Conservation (phyloP, 2,329 filamentous ascomycete genomes). For the Ophiostoma fasciatum region DNA sequence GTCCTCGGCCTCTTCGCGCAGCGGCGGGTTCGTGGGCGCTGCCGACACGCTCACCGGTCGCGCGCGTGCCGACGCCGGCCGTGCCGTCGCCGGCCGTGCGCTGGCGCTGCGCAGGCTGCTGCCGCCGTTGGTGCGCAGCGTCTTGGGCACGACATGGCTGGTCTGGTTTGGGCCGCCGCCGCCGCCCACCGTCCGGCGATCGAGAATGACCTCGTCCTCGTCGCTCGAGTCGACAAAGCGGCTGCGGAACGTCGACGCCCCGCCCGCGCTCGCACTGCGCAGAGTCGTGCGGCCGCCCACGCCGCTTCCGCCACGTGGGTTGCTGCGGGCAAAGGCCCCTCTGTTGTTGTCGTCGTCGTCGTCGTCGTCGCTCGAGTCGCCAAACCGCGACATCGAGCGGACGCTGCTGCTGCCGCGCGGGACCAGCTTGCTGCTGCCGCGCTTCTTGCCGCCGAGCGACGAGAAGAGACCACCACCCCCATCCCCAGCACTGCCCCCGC, state of each 20-base stretch:
- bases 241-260: conserved; percentile 26
- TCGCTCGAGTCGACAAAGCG: conserved; percentile 53
- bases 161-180: conserved; percentile 54
- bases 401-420: conserved; percentile 26
- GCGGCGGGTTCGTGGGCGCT: conserved; percentile 13
- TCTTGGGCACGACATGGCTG: conserved; percentile 32
- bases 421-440: conserved; percentile 15
- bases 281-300: neutral
- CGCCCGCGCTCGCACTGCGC: conserved; percentile 1
- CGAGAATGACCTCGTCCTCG: conserved; percentile 28
- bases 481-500: neutral
- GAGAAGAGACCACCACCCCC: conserved; percentile 23
- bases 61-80: no score
- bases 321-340: neutral
- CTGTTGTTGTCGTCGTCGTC: conserved; percentile 19
- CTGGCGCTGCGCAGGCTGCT: conserved; percentile 5
- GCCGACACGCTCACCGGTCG: neutral
- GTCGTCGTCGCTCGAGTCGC: conserved; percentile 49
- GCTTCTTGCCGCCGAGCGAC: conserved; percentile 23
- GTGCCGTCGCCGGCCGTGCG: no score
- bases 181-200: conserved; percentile 31
- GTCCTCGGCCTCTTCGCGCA: conserved; percentile 21
- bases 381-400: no score
- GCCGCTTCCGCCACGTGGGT: neutral
- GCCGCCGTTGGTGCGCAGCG: conserved; percentile 17